A percentile compares a stretch with the other conserved stretches of the same genome.
Conservation (phyloP, 2,329 filamentous ascomycete species). For the Trichophyton rubrum region DNA sequence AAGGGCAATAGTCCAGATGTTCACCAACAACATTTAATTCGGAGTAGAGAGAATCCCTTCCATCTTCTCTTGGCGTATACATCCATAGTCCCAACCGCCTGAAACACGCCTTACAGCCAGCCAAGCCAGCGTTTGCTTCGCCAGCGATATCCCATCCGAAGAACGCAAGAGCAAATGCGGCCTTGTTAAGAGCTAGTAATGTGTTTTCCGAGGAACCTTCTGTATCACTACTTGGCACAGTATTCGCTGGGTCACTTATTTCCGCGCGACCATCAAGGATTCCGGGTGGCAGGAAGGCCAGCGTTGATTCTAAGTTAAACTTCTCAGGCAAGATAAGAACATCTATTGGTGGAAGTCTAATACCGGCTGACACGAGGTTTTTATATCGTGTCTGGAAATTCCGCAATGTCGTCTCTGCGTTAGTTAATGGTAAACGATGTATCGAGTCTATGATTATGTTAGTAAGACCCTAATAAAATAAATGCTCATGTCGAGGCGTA, state of each 20-base stretch:
- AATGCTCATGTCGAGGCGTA: constrained; percentile 10
- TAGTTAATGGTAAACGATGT: constrained; percentile 53
- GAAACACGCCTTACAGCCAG: constrained; percentile 74
- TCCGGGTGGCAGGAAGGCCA: neutral
- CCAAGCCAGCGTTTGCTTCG: constrained; percentile 45
- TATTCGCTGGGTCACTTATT: neutral
- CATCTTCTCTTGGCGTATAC: constrained; percentile 63
- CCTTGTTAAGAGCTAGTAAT: constrained; percentile 38
- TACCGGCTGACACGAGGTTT: constrained; percentile 32
- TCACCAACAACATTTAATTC: constrained; percentile 57
- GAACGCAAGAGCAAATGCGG: constrained; percentile 56
- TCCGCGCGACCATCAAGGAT: neutral
- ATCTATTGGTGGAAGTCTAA: constrained; percentile 25
- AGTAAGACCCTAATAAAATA: constrained; percentile 13
- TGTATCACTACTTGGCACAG: neutral
- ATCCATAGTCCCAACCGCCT: constrained; percentile 87
- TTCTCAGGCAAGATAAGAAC: constrained; percentile 22
- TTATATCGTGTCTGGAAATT: constrained; percentile 53
- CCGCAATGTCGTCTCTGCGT: constrained; percentile 46
- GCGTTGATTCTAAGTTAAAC: constrained; percentile 19
- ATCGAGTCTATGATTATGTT: constrained; percentile 42
- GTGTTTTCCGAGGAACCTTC: constrained; percentile 11
- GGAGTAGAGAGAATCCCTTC: constrained; percentile 23
- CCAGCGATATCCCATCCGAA: constrained; percentile 60
- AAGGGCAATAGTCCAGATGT: constrained; percentile 75